A percentile compares a stretch with the other conserved stretches of the same genome.
phyloP scores from a whole-genome alignment of 1,284 basidiomycete genomes.

The Leccinum fallax region DNA sequence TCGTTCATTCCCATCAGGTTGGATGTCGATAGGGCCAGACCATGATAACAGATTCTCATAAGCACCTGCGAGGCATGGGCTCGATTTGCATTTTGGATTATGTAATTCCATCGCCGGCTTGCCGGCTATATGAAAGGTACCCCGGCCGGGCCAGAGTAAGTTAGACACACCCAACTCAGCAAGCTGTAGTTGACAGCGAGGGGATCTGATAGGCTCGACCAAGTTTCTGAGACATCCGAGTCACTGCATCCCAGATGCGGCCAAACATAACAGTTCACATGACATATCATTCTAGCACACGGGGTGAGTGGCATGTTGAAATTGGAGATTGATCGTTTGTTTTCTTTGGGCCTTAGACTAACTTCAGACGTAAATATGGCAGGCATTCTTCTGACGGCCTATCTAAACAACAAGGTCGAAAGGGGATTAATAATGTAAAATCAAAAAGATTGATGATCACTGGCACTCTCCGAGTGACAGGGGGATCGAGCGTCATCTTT shows the following conservation, averaged over 20 bases:
- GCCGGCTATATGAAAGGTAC: too few species aligned
- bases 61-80: too few species aligned
- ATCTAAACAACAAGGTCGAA: not conserved
- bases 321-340: not conserved
- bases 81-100: too few species aligned
- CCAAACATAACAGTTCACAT: not conserved
- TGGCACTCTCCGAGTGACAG: not conserved
- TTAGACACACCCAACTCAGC: not conserved
- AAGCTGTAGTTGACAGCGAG: not conserved
- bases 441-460: not conserved
- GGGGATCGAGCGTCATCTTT: constrained; percentile 62
- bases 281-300: not conserved
- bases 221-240: not conserved
- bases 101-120: too few species aligned
- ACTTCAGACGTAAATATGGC: not conserved
- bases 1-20: too few species aligned
- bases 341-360: not conserved
- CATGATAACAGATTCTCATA: too few species aligned
- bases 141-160: too few species aligned
- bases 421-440: not conserved
- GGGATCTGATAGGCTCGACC: not conserved
- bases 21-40: too few species aligned
- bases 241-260: not conserved
- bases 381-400: not conserved
- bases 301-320: not conserved